phyloP scores from a whole-genome alignment of 805 yeast species.

The Spathaspora arborariae region DNA sequence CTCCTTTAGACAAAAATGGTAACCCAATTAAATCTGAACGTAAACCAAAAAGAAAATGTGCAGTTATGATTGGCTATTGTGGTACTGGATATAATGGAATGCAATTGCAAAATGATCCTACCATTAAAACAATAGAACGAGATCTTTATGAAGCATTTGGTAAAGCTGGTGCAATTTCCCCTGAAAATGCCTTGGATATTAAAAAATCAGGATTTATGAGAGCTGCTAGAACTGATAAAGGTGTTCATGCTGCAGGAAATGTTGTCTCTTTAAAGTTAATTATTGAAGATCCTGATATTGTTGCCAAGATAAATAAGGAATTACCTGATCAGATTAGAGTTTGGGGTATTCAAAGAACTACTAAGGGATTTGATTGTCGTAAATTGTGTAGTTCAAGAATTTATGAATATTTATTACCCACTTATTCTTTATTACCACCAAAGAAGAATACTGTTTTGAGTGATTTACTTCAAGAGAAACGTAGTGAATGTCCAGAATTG shows the following conservation, averaged over 20 bases:
- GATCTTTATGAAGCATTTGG: conserved; percentile 81
- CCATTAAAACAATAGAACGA: conserved; percentile 84
- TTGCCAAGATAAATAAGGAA: conserved; percentile 64
- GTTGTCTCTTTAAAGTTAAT: conserved; percentile 81
- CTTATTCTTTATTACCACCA: conserved; percentile 89
- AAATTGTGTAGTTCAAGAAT: conserved; percentile 94
- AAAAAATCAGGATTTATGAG: conserved; percentile 85
- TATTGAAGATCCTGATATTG: conserved; percentile 73
- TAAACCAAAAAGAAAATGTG: conserved; percentile 86
- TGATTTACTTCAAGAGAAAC: conserved; percentile 52
- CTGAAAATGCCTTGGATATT: conserved; percentile 82
- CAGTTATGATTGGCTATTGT: conserved; percentile 87
- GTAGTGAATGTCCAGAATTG: conserved; percentile 52
- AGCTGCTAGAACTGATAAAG: conserved; percentile 89
- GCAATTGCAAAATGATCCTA: conserved; percentile 80
- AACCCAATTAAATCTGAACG: conserved; percentile 56
- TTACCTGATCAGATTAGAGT: conserved; percentile 85
- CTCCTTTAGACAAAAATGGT: conserved; percentile 60
- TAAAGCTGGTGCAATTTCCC: conserved; percentile 83
- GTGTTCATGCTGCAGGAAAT: conserved; percentile 97
- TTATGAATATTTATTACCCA: conserved; percentile 91
- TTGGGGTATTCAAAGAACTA: conserved; percentile 90
- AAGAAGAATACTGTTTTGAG: conserved; percentile 69
- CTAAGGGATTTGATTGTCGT: conserved; percentile 90
- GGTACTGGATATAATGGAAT: conserved; percentile 97